Percentiles rank a stretch among this genome's conserved stretches.
These are phyloP conservation scores for Aspergillus cristatus DNA, from an alignment of 495 filamentous ascomycete genomes.

Conservation along the genomic window DNA sequence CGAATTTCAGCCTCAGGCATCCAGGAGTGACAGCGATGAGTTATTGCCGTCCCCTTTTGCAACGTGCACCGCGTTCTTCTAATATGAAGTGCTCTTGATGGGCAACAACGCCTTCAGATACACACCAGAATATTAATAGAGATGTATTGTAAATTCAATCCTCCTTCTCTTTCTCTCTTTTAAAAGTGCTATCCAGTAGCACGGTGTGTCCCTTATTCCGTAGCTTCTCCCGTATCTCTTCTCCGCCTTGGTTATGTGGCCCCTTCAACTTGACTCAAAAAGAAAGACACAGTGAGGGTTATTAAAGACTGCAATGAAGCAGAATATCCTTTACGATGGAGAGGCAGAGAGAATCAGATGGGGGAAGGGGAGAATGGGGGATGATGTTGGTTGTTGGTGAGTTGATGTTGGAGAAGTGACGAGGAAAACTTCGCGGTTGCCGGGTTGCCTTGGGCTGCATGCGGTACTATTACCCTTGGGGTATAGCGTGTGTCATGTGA, in stretches of 20 bases:
- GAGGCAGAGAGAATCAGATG: conserved; percentile 13
- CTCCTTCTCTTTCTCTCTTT: not conserved
- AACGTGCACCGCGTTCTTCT: conserved; percentile 9
- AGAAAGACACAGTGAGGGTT: conserved; percentile 31
- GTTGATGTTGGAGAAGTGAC: conserved; percentile 13
- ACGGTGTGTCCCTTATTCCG: conserved; percentile 1
- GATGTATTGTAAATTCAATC: conserved; percentile 15
- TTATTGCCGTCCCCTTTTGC: conserved; percentile 10
- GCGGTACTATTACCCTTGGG: conserved; percentile 1
- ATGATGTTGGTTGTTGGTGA: not conserved
- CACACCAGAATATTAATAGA: too few species aligned
- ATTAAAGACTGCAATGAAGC: conserved; percentile 25
- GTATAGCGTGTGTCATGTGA: conserved; percentile 10
- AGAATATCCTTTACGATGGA: conserved; percentile 39
- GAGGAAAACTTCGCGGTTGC: conserved; percentile 8
- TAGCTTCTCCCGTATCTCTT: not conserved
- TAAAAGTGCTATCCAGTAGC: too few species aligned
- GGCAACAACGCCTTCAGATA: conserved; percentile 15
- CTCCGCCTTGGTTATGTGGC: not conserved
- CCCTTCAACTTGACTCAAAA: conserved; percentile 23
- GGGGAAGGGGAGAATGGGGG: conserved; percentile 15
- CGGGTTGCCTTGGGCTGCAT: conserved; percentile 6
- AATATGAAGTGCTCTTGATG: conserved; percentile 12
- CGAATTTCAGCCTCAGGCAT: conserved; percentile 4
- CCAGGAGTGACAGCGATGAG: not conserved